Evolutionary conservation across 2,329 filamentous ascomycete species (phyloP), one percentile per base, ranked within the genome.

Genomic region (Beauveria sp.): DNA sequence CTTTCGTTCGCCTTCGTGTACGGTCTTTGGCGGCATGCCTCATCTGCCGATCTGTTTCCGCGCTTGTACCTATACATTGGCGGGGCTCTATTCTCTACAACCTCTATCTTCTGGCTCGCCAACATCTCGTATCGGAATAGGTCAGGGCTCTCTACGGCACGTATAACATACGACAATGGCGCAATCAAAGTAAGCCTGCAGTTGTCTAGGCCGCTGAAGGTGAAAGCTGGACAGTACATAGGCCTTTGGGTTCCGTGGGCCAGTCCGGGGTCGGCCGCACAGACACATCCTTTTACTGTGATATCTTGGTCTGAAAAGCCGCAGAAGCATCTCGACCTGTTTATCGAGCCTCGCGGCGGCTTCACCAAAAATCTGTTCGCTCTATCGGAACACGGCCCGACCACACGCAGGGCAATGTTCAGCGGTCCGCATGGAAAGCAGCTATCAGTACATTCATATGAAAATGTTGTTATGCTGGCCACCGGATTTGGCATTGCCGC

Each of bases 401-500:
- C 31, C 9, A 31, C 31, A 31, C 31, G 9, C 9, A 31, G 31
- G 31, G 9, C 31, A 31, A 31, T 31, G 31, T 31, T 31, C 31
- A 31, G 31, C 31, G 31, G 31, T 3, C 31, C 31, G 31, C 10
- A 12, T 31, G 31, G 28, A 10, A 31, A 31, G 10, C 9, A 31
- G 31, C 31, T 31, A 31, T 9, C 9, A 31, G 31, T 54, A 16
- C 12, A 22, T 42, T 22, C 68, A 14, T 75, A 70, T 64, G 60
- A 73, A 54, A 65, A 65, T 63, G 64, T 75, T 28, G 64, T 76
- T 6, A 72, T 76, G 61, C 62, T 75, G n/a, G 64, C 69, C 9
- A 75, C 65, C 43, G 66, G 69, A 24, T 74, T 74, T 48, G 66
- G 72, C 3, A 74, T 76, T 49, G 64, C 67, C 20, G 67, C 68